These are phyloP conservation scores for Aureoboletus auriporus DNA, from an alignment of 768 basidiomycete genomes.

Conservation along the genomic window DNA sequence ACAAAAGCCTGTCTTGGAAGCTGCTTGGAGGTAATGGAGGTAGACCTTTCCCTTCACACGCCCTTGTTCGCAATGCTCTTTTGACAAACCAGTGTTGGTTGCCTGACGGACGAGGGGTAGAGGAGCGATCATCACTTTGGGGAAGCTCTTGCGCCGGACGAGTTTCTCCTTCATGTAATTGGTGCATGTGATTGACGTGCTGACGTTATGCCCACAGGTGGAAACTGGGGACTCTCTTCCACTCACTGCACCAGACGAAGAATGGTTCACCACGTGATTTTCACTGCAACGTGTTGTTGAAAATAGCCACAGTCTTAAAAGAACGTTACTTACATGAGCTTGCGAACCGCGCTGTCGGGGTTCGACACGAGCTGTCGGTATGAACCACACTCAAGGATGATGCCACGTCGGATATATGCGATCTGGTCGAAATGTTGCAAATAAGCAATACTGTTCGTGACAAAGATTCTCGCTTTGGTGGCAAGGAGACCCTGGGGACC, in stretches of 20 bases:
- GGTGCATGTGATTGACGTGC: slow-evolving; percentile 16
- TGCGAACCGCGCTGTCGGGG: slow-evolving; percentile 61
- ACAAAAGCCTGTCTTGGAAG: slow-evolving; percentile 67
- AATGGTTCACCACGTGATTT: slow-evolving; percentile 42
- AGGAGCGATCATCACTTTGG: slow-evolving; percentile 48
- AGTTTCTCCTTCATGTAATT: slow-evolving; percentile 34
- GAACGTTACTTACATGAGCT: slow-evolving; percentile 60
- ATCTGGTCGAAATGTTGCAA: slow-evolving; percentile 74
- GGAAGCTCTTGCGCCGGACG: slow-evolving; percentile 52
- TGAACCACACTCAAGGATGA: slow-evolving; percentile 73
- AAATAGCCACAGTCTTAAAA: background rate
- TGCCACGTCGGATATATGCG: slow-evolving; percentile 74
- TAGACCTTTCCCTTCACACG: slow-evolving; percentile 79
- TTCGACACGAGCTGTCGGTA: slow-evolving; percentile 59
- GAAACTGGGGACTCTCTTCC: slow-evolving; percentile 44
- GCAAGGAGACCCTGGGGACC: slow-evolving; percentile 81
- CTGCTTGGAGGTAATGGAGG: slow-evolving; percentile 70
- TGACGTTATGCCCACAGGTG: slow-evolving; percentile 25
- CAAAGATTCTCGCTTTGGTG: slow-evolving; percentile 78
- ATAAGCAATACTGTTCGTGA: slow-evolving; percentile 87
- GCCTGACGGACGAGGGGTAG: slow-evolving; percentile 36
- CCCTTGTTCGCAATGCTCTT: slow-evolving; percentile 78
- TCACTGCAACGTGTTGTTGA: slow-evolving; percentile 28
- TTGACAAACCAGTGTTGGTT: slow-evolving; percentile 45
- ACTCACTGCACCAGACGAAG: slow-evolving; percentile 37